Evolutionary conservation across 1,139 yeast genomes (phyloP), one percentile per base, ranked within the genome.

Genomic region (Pichia kudriavzevii): DNA sequence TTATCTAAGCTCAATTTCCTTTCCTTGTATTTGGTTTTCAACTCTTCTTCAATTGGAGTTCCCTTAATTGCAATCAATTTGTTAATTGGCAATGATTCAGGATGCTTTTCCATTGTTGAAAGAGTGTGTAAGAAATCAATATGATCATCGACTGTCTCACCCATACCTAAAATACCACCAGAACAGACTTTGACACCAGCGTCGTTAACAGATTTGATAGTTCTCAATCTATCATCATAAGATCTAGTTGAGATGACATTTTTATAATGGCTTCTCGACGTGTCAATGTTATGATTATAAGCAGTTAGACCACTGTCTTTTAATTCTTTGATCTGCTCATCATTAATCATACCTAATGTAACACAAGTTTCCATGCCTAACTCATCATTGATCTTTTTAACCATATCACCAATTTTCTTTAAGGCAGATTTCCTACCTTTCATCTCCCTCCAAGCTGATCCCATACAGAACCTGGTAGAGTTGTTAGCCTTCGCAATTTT

Each of bases 381-480:
- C 25, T 73, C 79, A 21, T 39, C 36, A 48, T 79, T 76, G 36
- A 81, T 79, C 39, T 63, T 70, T 18, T 63, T 55, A 17, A 81
- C 79, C 91, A 81, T 80, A 36, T 73, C 70, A 14, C 75, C 63
- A 39, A 81, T 78, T 46, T 65, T 71, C 43, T 67, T 72, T 43
- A 81, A 55, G 0, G 81, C 85, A 17, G 76, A 69, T 53, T 79
- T 81, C 33, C 93, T 64, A 8, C 93, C 93, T 31, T 66, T 63
- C 93, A 82, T 81, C 43, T 80, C 91, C 53, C 94, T 67, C 91
- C 91, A 82, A 1, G 93, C 94, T 10, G 91, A 85, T 29, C 93
- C 94, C 79, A 81, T 75, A 53, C 94, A 81, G 51, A 81, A 81
- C 42, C 94, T 64, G 0, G 93, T 81, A 1, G 81, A 72, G 0